These are phyloP conservation scores for Pythium aristosporum DNA, from an alignment of 352 stramenopile species.

Conservation along the genomic window DNA sequence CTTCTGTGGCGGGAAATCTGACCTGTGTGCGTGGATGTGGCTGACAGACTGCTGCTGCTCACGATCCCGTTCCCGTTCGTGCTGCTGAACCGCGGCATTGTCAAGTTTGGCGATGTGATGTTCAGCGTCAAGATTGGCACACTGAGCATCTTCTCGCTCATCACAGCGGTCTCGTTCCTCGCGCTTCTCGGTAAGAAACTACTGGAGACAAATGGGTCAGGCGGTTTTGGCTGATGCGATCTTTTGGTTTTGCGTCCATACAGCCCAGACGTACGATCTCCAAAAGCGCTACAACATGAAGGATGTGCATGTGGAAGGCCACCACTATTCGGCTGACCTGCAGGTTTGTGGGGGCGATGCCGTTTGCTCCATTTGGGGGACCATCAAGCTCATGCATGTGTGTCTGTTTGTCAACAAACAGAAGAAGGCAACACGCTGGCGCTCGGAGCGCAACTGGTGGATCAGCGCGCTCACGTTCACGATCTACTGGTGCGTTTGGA, in stretches of 20 bases:
- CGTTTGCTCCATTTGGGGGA: background rate
- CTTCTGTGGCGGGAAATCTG: background rate
- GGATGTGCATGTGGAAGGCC: constrained; percentile 27
- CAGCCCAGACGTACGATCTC: constrained; percentile 75
- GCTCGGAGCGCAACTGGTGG: constrained; percentile 82
- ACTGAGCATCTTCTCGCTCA: constrained; percentile 71
- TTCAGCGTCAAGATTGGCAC: constrained; percentile 77
- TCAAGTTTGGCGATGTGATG: constrained; percentile 71
- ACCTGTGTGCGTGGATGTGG: background rate
- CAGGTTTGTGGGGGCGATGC: constrained; percentile 34
- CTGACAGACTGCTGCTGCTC: constrained; percentile 59
- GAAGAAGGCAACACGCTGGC: constrained; percentile 79
- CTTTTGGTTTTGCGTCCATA: background rate
- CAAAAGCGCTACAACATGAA: constrained; percentile 68
- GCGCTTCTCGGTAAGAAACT: constrained; percentile 36
- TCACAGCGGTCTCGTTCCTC: constrained; percentile 73
- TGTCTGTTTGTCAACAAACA: constrained; percentile 5
- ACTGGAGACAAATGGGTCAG: background rate
- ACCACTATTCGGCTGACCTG: constrained; percentile 76
- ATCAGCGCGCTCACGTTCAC: constrained; percentile 84
- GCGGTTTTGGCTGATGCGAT: background rate
- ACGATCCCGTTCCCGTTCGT: constrained; percentile 74
- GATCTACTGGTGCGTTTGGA: constrained; percentile 68
- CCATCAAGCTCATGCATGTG: background rate
- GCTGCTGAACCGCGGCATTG: constrained; percentile 59